Conservation (phyloP, 805 yeast genomes). For the Brettanomyces sp. region DNA sequence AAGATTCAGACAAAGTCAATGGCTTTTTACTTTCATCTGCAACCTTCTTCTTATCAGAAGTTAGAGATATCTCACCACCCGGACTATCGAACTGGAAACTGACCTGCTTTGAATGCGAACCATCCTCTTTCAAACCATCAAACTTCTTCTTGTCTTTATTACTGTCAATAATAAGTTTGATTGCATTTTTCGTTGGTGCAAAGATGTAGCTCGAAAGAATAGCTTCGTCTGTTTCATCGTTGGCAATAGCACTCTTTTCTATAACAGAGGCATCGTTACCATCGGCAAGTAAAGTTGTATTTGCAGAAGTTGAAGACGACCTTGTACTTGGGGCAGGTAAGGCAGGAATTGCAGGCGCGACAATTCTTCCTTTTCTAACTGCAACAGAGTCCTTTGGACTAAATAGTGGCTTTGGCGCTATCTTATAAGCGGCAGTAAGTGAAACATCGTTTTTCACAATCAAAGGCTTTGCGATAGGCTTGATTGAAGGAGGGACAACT, state of each 20-base stretch:
- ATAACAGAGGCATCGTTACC: conserved; percentile 7
- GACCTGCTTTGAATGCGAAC: conserved; percentile 23
- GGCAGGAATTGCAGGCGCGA: conserved; percentile 10
- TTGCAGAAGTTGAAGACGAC: conserved; percentile 16
- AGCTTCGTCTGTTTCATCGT: conserved; percentile 50
- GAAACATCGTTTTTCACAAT: conserved; percentile 49
- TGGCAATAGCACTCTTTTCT: conserved; percentile 1
- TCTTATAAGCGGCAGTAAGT: conserved; percentile 49
- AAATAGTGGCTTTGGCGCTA: conserved; percentile 57
- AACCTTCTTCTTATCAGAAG: background rate
- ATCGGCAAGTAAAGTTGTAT: conserved; percentile 14
- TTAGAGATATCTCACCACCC: background rate
- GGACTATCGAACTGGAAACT: conserved; percentile 19
- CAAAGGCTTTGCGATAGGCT: conserved; percentile 42
- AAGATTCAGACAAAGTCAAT: background rate
- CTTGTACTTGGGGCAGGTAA: conserved; percentile 7
- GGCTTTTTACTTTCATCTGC: background rate
- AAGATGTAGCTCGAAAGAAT: conserved; percentile 65
- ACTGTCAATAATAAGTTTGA: conserved; percentile 45
- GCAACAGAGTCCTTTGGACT: conserved; percentile 18
- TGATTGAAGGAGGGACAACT: conserved; percentile 33
- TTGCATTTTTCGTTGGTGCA: conserved; percentile 49
- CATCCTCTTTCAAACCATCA: conserved; percentile 14
- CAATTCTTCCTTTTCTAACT: conserved; percentile 16
- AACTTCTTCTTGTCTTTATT: conserved; percentile 11